Percentiles rank a stretch among this genome's conserved stretches.
Evolutionary conservation across 2,329 filamentous ascomycete species (phyloP).

Genomic region (Pseudocercospora crystallina): DNA sequence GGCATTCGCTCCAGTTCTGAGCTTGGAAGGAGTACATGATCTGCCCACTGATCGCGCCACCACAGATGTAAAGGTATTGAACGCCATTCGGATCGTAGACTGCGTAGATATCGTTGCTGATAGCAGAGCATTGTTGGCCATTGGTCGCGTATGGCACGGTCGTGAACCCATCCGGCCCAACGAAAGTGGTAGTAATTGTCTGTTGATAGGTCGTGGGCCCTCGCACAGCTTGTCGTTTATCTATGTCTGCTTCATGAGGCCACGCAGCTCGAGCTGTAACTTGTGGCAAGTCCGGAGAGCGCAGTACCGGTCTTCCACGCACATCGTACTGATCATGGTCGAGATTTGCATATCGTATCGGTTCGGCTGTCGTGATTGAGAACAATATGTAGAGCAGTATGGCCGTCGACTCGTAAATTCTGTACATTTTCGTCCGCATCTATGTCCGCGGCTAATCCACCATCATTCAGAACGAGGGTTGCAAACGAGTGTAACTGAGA

Average conservation of each 20-base stretch:
- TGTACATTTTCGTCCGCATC: too few relatives aligned
- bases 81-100: slow-evolving; percentile 3
- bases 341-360: too few relatives aligned
- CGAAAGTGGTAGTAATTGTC: slow-evolving; percentile 1
- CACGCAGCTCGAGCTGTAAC: background rate
- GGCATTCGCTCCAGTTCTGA: background rate
- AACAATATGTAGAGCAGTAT: too few relatives aligned
- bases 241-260: background rate
- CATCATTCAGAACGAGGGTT: too few relatives aligned
- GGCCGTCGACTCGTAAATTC: too few relatives aligned
- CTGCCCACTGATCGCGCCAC: background rate
- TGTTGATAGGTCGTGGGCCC: background rate
- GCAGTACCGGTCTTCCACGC: background rate
- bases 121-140: slow-evolving; percentile 5
- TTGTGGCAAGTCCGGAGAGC: background rate
- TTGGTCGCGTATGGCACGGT: slow-evolving; percentile 7
- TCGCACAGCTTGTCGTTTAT: slow-evolving; percentile 3
- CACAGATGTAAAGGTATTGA: slow-evolving; percentile 3
- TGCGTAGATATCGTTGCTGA: background rate
- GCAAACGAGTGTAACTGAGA: too few relatives aligned
- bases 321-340: background rate
- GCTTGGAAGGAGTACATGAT: background rate
- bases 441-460: too few relatives aligned
- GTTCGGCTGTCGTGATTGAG: too few relatives aligned
- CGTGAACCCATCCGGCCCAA: slow-evolving; percentile 5